Conservation (phyloP, 345 rosid genomes). For the Fremontodendron californicum region DNA sequence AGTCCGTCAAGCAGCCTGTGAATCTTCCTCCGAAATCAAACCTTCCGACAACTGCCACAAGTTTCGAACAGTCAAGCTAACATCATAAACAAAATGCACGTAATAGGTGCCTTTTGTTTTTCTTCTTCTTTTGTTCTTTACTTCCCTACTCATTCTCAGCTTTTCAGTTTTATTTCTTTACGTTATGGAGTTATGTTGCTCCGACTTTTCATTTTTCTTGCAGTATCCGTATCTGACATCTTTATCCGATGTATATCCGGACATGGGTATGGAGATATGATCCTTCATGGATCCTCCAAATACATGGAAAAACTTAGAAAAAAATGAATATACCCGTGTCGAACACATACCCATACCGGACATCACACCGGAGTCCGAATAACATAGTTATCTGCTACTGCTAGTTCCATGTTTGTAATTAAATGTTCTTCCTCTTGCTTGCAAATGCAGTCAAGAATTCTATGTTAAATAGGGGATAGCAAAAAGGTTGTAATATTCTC, state of each 20-base stretch:
- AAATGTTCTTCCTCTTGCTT: constrained; percentile 7
- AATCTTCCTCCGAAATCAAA: constrained; percentile 32
- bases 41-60: constrained; percentile 30
- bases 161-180: background rate
- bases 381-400: too few relatives aligned
- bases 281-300: too few relatives aligned
- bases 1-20: constrained; percentile 31
- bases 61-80: constrained; percentile 47
- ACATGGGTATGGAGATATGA: too few relatives aligned
- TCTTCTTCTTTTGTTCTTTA: background rate
- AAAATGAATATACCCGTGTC: too few relatives aligned
- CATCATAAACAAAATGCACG: constrained; percentile 14
- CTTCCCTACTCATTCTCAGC: background rate
- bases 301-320: too few relatives aligned
- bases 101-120: background rate
- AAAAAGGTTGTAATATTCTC: background rate
- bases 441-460: background rate
- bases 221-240: too few relatives aligned
- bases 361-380: too few relatives aligned
- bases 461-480: background rate
- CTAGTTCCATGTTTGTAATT: constrained; percentile 32
- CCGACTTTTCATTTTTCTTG: too few relatives aligned
- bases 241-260: too few relatives aligned
- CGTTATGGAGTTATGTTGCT: constrained; percentile 9
- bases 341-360: too few relatives aligned